A percentile compares a stretch with the other conserved stretches of the same genome.
Conservation (phyloP, 1,139 yeast genomes). For the Debaryomyces nepalensis region DNA sequence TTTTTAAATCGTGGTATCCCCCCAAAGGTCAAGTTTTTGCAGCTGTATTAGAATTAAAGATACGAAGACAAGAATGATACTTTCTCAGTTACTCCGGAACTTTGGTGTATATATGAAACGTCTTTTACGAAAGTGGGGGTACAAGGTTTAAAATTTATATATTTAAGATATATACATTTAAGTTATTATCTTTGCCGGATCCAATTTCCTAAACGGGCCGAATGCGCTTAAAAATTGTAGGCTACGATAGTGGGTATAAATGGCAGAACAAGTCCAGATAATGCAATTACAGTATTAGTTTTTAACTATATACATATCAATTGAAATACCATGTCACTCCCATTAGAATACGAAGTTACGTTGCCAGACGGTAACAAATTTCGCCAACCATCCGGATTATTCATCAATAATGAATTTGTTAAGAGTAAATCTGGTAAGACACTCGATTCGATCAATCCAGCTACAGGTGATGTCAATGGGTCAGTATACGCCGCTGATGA, state of each 20-base stretch:
- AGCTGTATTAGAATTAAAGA: no score
- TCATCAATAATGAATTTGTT: constrained; percentile 81
- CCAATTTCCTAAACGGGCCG: not conserved
- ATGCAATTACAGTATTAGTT: not conserved
- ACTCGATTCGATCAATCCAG: constrained; percentile 64
- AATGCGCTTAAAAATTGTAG: constrained; percentile 3
- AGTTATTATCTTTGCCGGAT: no score
- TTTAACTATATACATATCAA: not conserved
- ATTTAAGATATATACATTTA: no score
- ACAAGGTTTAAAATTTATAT: no score
- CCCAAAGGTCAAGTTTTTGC: no score
- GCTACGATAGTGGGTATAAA: not conserved
- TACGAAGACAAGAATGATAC: no score
- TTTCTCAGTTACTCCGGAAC: not conserved
- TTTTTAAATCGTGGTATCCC: not conserved
- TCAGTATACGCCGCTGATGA: constrained; percentile 68
- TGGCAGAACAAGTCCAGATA: not conserved
- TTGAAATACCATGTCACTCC: constrained; percentile 30
- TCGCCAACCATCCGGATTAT: constrained; percentile 75
- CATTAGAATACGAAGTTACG: constrained; percentile 47
- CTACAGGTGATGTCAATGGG: constrained; percentile 70
- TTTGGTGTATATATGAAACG: no score
- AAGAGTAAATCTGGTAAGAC: constrained; percentile 64
- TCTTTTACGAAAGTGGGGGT: no score
- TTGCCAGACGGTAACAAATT: constrained; percentile 61